Evolutionary conservation across 352 stramenopile species (phyloP).

Genomic region (Peronospora farinosa): DNA sequence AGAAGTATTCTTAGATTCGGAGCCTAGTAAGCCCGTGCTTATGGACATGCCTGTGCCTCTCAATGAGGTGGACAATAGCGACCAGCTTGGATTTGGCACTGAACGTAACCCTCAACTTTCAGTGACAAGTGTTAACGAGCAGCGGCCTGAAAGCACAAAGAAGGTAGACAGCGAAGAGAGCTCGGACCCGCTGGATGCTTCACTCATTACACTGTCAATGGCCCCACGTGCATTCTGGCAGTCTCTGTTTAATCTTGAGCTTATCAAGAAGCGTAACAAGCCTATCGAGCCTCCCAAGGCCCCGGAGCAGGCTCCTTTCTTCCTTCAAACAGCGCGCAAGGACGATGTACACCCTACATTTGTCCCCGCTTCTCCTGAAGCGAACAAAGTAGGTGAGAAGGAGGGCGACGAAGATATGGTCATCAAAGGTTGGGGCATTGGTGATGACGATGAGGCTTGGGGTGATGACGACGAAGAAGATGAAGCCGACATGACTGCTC

Average conservation of each 20-base stretch:
- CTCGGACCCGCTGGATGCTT: slow-evolving; percentile 50
- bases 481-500: slow-evolving; percentile 21
- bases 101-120: slow-evolving; percentile 48
- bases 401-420: slow-evolving; percentile 25
- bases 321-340: slow-evolving; percentile 88
- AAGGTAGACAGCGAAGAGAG: slow-evolving; percentile 24
- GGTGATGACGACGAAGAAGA: slow-evolving; percentile 42
- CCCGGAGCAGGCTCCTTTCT: slow-evolving; percentile 92
- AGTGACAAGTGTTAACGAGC: slow-evolving; percentile 34
- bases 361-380: slow-evolving; percentile 39
- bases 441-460: slow-evolving; percentile 58
- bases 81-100: slow-evolving; percentile 46
- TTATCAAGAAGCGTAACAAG: slow-evolving; percentile 96
- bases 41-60: slow-evolving; percentile 90
- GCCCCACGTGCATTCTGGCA: slow-evolving; percentile 85
- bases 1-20: slow-evolving; percentile 77
- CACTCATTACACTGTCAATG: slow-evolving; percentile 70
- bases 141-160: slow-evolving; percentile 41
- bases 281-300: slow-evolving; percentile 91
- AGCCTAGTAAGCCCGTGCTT: slow-evolving; percentile 62
- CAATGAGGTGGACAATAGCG: slow-evolving; percentile 75
- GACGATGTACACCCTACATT: slow-evolving; percentile 77
- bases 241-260: slow-evolving; percentile 88
- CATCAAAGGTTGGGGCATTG: slow-evolving; percentile 66
- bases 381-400: slow-evolving; percentile 18